These are phyloP conservation scores for Colletotrichum tabaci DNA, from an alignment of 2,329 filamentous ascomycete genomes.

Conservation along the genomic window DNA sequence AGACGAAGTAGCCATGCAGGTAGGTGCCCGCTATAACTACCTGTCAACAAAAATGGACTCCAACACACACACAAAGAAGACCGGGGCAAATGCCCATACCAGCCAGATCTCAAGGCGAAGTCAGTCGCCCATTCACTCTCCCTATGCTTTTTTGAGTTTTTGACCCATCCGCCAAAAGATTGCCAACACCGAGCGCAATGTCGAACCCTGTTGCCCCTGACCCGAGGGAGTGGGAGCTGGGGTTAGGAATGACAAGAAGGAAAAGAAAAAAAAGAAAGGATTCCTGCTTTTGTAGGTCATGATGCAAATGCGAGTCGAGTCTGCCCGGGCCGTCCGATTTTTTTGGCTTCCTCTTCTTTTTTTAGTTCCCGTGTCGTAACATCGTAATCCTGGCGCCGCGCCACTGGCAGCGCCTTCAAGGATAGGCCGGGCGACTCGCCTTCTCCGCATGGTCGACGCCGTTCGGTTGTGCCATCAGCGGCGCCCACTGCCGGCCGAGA, in stretches of 20 bases:
- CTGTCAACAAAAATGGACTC: conserved; percentile 5
- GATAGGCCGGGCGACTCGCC: conserved; percentile 35
- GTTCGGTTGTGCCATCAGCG: conserved; percentile 46
- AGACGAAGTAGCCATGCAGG: no score
- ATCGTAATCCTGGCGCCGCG: conserved; percentile 33
- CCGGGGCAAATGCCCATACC: conserved; percentile 17
- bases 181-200: conserved; percentile 38
- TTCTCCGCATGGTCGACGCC: conserved; percentile 9
- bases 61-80: conserved; percentile 21
- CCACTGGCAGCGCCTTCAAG: conserved; percentile 25
- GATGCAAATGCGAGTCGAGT: conserved; percentile 35
- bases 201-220: conserved; percentile 25
- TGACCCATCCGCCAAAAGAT: conserved; percentile 13
- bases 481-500: conserved; percentile 62
- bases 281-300: conserved; percentile 38
- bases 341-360: conserved; percentile 22
- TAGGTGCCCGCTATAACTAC: conserved; percentile 1
- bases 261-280: conserved; percentile 14
- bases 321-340: conserved; percentile 17
- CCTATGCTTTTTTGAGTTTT: conserved; percentile 11
- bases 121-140: conserved; percentile 18
- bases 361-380: conserved; percentile 40
- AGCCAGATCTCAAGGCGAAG: conserved; percentile 5
- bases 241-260: no score
- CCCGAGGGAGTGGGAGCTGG: neutral